Evolutionary conservation across 352 stramenopile species (phyloP), one percentile per base, ranked within the genome.

Genomic region (Globisporangium megalacanthum): DNA sequence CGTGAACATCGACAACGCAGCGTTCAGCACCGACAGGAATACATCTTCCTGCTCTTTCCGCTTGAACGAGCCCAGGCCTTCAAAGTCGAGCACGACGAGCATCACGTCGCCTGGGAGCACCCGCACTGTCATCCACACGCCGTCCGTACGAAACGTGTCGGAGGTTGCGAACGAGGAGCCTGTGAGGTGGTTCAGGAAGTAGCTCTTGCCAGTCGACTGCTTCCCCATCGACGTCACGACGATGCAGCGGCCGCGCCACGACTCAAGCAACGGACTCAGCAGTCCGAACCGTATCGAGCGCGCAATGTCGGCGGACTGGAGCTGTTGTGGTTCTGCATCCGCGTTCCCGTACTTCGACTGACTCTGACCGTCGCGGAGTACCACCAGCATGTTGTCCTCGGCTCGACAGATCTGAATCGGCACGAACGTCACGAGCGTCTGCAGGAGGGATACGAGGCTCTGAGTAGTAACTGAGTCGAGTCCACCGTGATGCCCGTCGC

Each of bases 161-260:
- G 79, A 63, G 50, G 86, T 89, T 3, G 79, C 78, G 67, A 37
- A 37, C 33, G 89, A 91, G n/a, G n/a, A n/a, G n/a, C n/a, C n/a
- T n/a, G n/a, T n/a, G n/a, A n/a, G n/a, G n/a, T n/a, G n/a, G n/a
- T 37, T 37, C 2, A 92, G 51, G 31, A 88, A 90, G 49, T 90
- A 92, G 50, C 78, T 89, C 42, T 92, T 89, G 6, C 81, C 81
- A 1, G 81, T 92, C 2, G 81, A 92, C 46, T 92, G 81, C 37
- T 64, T 64, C 3, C 52, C 59, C 59, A 65, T 57, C 9, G 59
- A 65, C 20, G 59, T 65, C 14, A 65, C 19, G 10, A 60, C 59
- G 52, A 65, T 36, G 59, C 59, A 65, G 20, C 52, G 52, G 17
- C 52, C 59, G 33, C 47, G 39, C 59, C 59, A 65, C 4, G 59